A percentile compares a stretch with the other conserved stretches of the same genome.
Conservation (phyloP, 140 eudicot genomes). For the Erigeron philadelphicus region DNA sequence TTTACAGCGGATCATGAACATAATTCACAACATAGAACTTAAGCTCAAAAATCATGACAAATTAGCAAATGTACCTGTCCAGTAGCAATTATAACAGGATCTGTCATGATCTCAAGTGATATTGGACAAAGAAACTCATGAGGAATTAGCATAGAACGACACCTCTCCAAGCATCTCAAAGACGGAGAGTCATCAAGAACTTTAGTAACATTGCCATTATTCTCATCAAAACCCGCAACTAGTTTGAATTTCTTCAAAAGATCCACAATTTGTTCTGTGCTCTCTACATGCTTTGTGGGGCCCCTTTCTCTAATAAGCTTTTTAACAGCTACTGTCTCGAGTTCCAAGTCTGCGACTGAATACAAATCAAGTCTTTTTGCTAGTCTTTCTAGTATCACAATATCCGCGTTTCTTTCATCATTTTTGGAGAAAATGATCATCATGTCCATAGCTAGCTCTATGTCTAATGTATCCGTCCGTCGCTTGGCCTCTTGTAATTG, state of each 20-base stretch:
- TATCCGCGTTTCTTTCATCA: slow-evolving; percentile 53
- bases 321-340: slow-evolving; percentile 46
- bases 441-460: slow-evolving; percentile 77
- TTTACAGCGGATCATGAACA: slow-evolving; percentile 1
- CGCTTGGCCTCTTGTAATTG: slow-evolving; percentile 56
- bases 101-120: slow-evolving; percentile 60
- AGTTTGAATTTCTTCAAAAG: slow-evolving; percentile 51
- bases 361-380: slow-evolving; percentile 51
- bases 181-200: slow-evolving; percentile 36
- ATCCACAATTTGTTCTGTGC: slow-evolving; percentile 41
- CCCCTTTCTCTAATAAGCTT: slow-evolving; percentile 44
- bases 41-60: slow-evolving; percentile 15
- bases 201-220: slow-evolving; percentile 25
- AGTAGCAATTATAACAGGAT: slow-evolving; percentile 61
- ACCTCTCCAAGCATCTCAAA: slow-evolving; percentile 36
- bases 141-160: slow-evolving; percentile 45
- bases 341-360: slow-evolving; percentile 48
- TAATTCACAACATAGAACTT: not conserved
- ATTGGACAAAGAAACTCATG: slow-evolving; percentile 69
- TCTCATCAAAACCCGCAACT: slow-evolving; percentile 49
- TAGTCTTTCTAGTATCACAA: slow-evolving; percentile 47
- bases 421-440: slow-evolving; percentile 53
- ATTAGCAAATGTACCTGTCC: slow-evolving; percentile 56
- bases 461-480: slow-evolving; percentile 54
- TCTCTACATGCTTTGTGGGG: slow-evolving; percentile 29